A percentile compares a stretch with the other conserved stretches of the same genome.
phyloP scores from a whole-genome alignment of 73 alveolate genomes.

The Symbiodinium pilosum region DNA sequence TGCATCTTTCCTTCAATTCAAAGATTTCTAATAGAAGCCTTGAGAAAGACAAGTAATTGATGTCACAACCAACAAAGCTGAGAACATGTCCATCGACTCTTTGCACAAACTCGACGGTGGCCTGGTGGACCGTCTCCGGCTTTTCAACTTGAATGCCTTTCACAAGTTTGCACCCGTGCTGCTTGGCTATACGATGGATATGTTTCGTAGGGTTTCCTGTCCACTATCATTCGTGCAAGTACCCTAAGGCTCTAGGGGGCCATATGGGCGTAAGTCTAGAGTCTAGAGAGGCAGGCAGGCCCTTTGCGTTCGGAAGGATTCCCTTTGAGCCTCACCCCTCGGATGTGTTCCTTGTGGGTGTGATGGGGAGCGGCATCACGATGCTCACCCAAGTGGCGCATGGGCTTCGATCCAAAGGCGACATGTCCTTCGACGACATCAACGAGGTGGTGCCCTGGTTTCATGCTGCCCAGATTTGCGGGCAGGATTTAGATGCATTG shows the following conservation, averaged over 20 bases:
- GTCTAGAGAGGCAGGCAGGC: too few species aligned
- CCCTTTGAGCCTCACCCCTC: conserved; percentile 48
- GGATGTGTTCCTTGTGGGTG: conserved; percentile 83
- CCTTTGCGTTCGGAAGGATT: too few species aligned
- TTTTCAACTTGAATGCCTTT: conserved; percentile 39
- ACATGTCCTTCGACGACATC: conserved; percentile 69
- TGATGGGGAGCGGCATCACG: conserved; percentile 93
- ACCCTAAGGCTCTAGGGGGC: too few species aligned
- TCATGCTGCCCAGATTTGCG: conserved; percentile 77
- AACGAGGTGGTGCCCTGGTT: conserved; percentile 89
- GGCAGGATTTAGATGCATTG: conserved; percentile 37
- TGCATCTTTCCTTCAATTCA: too few species aligned
- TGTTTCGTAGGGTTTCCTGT: neutral
- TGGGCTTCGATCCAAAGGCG: conserved; percentile 37
- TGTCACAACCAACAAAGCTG: too few species aligned
- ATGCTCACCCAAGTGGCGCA: conserved; percentile 69
- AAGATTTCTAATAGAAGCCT: too few species aligned
- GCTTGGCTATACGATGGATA: too few species aligned
- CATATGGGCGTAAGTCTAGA: too few species aligned
- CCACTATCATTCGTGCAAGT: neutral
- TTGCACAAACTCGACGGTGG: conserved; percentile 17
- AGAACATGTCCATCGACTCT: conserved; percentile 25
- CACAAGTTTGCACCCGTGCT: conserved; percentile 68
- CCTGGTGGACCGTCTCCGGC: conserved; percentile 37
- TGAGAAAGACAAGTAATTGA: too few species aligned